These are phyloP conservation scores for Polytrichum commune DNA, from an alignment of 225 moss, liverwort and hornwort species.

Conservation along the genomic window DNA sequence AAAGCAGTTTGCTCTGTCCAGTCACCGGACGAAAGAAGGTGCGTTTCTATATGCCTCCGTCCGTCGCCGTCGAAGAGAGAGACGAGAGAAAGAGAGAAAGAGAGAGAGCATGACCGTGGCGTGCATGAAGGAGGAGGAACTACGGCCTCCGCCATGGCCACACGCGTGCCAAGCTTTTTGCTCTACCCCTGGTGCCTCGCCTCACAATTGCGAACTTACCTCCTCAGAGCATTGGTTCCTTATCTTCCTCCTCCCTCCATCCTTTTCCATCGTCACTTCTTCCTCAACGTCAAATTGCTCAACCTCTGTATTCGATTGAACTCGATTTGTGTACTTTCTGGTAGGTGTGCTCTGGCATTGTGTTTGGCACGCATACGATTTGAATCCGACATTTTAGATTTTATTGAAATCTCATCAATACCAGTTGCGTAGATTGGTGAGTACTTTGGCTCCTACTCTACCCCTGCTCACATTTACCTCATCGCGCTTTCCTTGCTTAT, in stretches of 20 bases:
- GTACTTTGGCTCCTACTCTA: too few relatives aligned
- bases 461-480: too few relatives aligned
- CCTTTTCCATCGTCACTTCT: not conserved
- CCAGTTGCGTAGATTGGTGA: too few relatives aligned
- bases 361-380: not conserved
- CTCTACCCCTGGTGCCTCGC: slow-evolving; percentile 8
- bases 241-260: slow-evolving; percentile 15
- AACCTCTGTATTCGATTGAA: not conserved
- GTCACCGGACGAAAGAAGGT: too few relatives aligned
- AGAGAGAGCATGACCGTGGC: not conserved
- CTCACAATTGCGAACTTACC: not conserved
- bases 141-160: slow-evolving; percentile 21
- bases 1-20: too few relatives aligned
- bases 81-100: too few relatives aligned
- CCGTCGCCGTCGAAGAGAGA: too few relatives aligned
- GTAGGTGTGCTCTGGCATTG: not conserved
- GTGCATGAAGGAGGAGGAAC: slow-evolving; percentile 29
- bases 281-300: not conserved
- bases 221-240: not conserved
- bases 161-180: slow-evolving; percentile 14
- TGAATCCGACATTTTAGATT: too few relatives aligned
- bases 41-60: too few relatives aligned
- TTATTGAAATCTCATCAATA: too few relatives aligned
- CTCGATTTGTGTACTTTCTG: not conserved
- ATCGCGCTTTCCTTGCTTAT: too few relatives aligned